phyloP scores from a whole-genome alignment of 192 early-diverging fungal species.

The Backusella westeae region DNA sequence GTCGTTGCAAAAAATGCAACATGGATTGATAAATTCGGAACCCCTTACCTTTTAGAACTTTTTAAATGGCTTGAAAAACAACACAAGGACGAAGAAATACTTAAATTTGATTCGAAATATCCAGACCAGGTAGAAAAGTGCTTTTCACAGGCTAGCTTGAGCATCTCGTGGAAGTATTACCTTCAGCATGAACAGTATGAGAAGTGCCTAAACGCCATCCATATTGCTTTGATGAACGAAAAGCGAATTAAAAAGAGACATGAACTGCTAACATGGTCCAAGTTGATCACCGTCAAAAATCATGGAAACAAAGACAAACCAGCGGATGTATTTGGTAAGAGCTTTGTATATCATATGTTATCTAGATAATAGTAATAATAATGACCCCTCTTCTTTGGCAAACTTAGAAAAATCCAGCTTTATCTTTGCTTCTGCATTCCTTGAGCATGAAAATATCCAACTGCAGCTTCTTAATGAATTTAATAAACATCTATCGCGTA shows the following conservation, averaged over 20 bases:
- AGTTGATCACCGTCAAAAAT: background rate
- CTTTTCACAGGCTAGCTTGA: background rate
- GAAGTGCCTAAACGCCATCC: background rate
- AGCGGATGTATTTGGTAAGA: background rate
- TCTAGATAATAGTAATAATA: background rate
- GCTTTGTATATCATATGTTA: background rate
- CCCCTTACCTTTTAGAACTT: background rate
- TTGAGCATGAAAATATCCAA: background rate
- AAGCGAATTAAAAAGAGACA: background rate
- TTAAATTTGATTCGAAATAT: conserved; percentile 5
- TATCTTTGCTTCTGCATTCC: background rate
- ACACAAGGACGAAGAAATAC: background rate
- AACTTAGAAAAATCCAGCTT: background rate
- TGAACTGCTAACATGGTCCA: background rate
- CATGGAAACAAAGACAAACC: background rate
- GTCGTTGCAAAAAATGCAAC: background rate
- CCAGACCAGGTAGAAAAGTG: background rate
- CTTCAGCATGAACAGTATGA: background rate
- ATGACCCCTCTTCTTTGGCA: background rate
- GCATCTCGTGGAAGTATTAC: conserved; percentile 4
- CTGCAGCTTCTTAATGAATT: background rate
- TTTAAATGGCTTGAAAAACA: background rate
- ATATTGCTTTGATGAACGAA: background rate
- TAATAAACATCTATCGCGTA: background rate
- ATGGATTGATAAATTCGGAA: background rate